Base-by-base conservation (phyloP, 1,284 basidiomycete genomes). In the Pterulicium gracile region DNA sequence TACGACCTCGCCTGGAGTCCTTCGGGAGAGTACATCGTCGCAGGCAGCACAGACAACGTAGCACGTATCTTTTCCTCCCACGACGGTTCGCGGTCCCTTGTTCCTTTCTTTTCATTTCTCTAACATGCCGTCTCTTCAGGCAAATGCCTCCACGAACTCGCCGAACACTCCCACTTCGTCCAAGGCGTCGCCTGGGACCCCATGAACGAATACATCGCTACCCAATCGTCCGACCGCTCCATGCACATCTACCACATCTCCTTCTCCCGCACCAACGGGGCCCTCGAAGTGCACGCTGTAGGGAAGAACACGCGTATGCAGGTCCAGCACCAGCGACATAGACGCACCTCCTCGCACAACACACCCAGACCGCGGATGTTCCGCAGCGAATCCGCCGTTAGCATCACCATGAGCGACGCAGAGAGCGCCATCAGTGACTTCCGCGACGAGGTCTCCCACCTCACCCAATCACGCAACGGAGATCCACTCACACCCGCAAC, bases 1-100 rank as follows among this genome's bases (percentile, higher is more conserved):
- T 98, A 98, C 61, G 95, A 98, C 62, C 71, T 98, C 41, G 90
- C 93, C 0, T 98, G 95, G 95, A 93, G 90, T 52, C 96, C 96
- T 0, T 85, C 88, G 19, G 92, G 94, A 42, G 89, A 95, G 55
- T 94, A 89, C 53, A 77, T 99, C 49, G 79, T 98, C 44, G 86
- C 92, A 12, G 95, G 95, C 5, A 94, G 91, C 56, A 98, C 95
- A 3, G 96, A 98, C 62, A 97, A 98, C 59, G 88, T 86, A 2
- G 94, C 93, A 0, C 72, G 91, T 42, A 81, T 97, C 47, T 93
- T 88, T 64, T 77, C 81, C 17, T 72, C 81, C 2, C 69, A 66
- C 15, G 88, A 93, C 59, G 91, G 88, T 84, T 52, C 21, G 46
- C 14, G 42, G 17, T 18, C 49, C 24, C 22, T 44, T 44, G n/a